phyloP scores from a whole-genome alignment of 768 basidiomycete species.

The Leccinum uliginosum region DNA sequence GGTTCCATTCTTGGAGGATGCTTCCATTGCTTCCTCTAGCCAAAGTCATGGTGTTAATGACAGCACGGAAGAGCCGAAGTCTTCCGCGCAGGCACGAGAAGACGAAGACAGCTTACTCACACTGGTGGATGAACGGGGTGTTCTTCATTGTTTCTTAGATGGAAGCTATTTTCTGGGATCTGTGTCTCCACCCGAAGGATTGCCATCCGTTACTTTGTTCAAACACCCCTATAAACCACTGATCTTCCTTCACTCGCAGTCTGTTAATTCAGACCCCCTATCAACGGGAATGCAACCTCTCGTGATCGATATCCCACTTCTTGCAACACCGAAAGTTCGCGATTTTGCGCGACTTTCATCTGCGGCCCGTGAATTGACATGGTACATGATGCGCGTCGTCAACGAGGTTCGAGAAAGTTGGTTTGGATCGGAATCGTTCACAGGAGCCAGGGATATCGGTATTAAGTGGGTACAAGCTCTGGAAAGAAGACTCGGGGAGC shows the following conservation, averaged over 20 bases:
- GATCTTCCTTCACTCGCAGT: slow-evolving; percentile 47
- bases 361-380: slow-evolving; percentile 62
- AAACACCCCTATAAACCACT: slow-evolving; percentile 45
- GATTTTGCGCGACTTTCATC: slow-evolving; percentile 72
- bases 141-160: slow-evolving; percentile 65
- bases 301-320: slow-evolving; percentile 51
- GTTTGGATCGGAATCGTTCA: slow-evolving; percentile 64
- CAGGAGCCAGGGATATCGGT: slow-evolving; percentile 69
- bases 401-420: slow-evolving; percentile 71
- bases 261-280: slow-evolving; percentile 21
- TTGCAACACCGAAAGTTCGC: slow-evolving; percentile 51
- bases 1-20: slow-evolving; percentile 46
- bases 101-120: slow-evolving; percentile 63
- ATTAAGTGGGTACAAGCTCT: slow-evolving; percentile 67
- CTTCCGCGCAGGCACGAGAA: slow-evolving; percentile 32
- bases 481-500: slow-evolving; percentile 58
- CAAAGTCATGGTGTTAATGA: slow-evolving; percentile 29
- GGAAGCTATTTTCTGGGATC: slow-evolving; percentile 70
- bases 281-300: slow-evolving; percentile 37
- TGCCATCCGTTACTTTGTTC: slow-evolving; percentile 24
- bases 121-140: slow-evolving; percentile 54
- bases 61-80: slow-evolving; percentile 26
- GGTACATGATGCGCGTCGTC: slow-evolving; percentile 66
- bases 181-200: slow-evolving; percentile 35
- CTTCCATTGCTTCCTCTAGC: slow-evolving; percentile 53